Evolutionary conservation across 2,329 filamentous ascomycete genomes (phyloP).

Genomic region (Phialophora verrucosa): DNA sequence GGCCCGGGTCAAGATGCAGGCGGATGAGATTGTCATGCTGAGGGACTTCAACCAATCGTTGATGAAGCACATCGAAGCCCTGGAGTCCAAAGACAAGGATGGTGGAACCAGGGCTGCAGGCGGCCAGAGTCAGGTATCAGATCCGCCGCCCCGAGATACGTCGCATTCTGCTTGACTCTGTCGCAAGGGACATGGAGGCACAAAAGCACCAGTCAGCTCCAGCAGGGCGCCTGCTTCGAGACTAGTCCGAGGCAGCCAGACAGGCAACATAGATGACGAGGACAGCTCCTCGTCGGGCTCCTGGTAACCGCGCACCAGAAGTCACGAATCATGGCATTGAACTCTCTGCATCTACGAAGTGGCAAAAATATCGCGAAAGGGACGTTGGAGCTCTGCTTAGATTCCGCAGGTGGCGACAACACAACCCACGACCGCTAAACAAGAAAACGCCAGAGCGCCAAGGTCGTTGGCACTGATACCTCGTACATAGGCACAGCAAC

Average conservation of each 20-base stretch:
- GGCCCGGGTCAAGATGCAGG: conserved; percentile 24
- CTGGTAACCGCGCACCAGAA: not conserved
- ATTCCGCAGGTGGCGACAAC: not conserved
- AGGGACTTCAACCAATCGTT: conserved; percentile 28
- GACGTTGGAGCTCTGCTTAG: conserved; percentile 1
- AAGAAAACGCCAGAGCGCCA: too few species aligned
- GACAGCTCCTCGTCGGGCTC: conserved; percentile 22
- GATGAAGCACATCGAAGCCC: conserved; percentile 24
- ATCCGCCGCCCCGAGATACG: not conserved
- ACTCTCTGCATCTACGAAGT: not conserved
- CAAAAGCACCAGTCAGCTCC: not conserved
- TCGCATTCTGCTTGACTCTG: conserved; percentile 1
- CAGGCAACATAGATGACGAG: conserved; percentile 24
- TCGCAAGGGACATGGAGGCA: not conserved
- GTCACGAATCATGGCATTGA: not conserved
- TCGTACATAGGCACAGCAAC: not conserved
- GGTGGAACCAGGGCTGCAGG: conserved; percentile 10
- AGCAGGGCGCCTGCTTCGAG: not conserved
- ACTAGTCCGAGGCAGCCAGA: conserved; percentile 6
- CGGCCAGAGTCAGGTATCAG: not conserved
- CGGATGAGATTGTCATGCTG: conserved; percentile 29
- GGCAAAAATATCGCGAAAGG: not conserved
- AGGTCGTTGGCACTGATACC: too few species aligned
- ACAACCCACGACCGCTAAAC: too few species aligned
- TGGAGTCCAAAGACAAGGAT: conserved; percentile 12